Percentiles rank a stretch among this genome's conserved stretches.
Evolutionary conservation across 345 rosid species (phyloP).

Genomic region (Toxicodendron radicans): DNA sequence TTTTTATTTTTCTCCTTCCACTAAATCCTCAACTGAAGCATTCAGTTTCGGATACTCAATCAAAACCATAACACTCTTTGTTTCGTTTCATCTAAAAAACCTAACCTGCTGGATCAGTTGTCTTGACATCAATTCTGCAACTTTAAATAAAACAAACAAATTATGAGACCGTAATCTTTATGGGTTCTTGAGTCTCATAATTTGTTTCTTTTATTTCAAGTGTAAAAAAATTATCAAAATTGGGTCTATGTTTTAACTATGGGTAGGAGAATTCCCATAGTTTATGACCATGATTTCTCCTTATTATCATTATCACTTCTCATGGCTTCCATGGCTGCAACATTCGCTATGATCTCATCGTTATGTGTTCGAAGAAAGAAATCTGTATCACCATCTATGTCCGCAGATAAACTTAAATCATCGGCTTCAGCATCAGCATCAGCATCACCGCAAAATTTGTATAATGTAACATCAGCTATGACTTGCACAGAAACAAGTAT

Average conservation of each 20-base stretch:
- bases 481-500: not conserved
- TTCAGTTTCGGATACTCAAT: slow-evolving; percentile 12
- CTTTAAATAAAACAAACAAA: too few species aligned
- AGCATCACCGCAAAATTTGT: too few species aligned
- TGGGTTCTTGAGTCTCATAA: too few species aligned
- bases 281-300: slow-evolving; percentile 12
- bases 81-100: not conserved
- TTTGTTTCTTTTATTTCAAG: too few species aligned
- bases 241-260: slow-evolving; percentile 2
- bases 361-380: slow-evolving; percentile 43
- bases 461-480: too few species aligned
- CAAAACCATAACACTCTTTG: not conserved
- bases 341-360: slow-evolving; percentile 34
- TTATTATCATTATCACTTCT: slow-evolving; percentile 25
- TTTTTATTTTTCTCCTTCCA: not conserved
- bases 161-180: too few species aligned
- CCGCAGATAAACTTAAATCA: not conserved
- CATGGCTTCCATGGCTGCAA: slow-evolving; percentile 14
- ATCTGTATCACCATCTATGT: slow-evolving; percentile 2
- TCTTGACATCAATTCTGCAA: not conserved
- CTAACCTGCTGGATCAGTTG: not conserved
- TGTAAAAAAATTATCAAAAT: too few species aligned
- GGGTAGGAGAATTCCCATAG: slow-evolving; percentile 40
- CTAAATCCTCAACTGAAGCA: slow-evolving; percentile 29
- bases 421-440: not conserved